Conservation (phyloP, 2,329 filamentous ascomycete species). For the Ophiostoma sp. region DNA sequence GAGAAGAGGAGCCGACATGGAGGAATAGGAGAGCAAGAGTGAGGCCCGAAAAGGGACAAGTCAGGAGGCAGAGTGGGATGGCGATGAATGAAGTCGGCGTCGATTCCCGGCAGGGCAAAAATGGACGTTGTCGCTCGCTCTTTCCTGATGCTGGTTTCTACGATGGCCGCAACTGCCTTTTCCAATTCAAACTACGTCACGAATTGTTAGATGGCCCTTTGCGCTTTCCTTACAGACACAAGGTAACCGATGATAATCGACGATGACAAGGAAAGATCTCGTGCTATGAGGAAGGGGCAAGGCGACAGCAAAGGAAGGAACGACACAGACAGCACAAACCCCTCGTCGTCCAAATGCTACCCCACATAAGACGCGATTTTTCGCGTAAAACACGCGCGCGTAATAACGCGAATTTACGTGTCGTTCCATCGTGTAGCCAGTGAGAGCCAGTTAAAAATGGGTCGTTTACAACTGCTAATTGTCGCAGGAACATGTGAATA, state of each 20-base stretch:
- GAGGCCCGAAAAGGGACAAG: conserved; percentile 1
- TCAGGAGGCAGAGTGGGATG: not conserved
- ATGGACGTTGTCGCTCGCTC: not conserved
- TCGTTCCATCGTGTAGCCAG: conserved; percentile 9
- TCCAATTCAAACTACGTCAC: not conserved
- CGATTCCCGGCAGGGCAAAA: not conserved
- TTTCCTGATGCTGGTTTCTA: not conserved
- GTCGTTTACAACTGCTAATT: not conserved
- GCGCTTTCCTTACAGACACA: not conserved
- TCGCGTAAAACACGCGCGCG: conserved; percentile 8
- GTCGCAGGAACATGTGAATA: not conserved
- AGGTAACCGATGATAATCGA: not conserved
- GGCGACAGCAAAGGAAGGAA: not conserved
- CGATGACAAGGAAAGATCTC: not conserved
- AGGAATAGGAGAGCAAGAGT: not conserved
- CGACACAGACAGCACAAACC: not conserved
- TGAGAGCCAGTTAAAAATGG: not conserved
- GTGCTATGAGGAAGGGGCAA: not conserved
- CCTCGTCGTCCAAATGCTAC: conserved; percentile 5
- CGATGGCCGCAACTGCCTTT: not conserved
- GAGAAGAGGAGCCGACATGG: not conserved
- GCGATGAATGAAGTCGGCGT: not conserved
- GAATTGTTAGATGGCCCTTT: not conserved
- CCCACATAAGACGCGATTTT: conserved; percentile 8
- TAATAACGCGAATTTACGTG: conserved; percentile 4